Evolutionary conservation across 305 asterid species (phyloP), one percentile per base, ranked within the genome.

Genomic region (Fraxinus ornus): DNA sequence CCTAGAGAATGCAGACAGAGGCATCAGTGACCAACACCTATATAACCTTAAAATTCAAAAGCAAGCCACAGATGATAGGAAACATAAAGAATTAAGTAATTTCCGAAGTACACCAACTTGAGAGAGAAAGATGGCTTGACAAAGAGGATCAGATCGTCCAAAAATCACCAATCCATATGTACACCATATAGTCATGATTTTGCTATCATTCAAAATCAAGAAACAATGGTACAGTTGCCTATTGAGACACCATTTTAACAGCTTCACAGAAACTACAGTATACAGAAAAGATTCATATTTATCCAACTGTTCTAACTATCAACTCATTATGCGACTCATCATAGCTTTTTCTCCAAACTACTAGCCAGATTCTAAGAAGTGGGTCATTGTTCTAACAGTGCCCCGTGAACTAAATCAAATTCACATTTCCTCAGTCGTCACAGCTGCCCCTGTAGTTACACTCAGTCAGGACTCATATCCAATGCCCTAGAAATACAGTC

Each of bases 1-100:
- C 88, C 99, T 96, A 81, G 84, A 8, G 79, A 71, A 30, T 19
- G 12, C 3, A 60, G 71, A 21, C 71, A 60, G 71, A 19, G 28
- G 24, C 71, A 60, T 60, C 30, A 60, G 28, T 19, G 10, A 60
- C 71, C 71, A 5, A 19, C 47, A 39, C 47, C 12, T 8, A 39
- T 8, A 2, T 24, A 7, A 24, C 71, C 9, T 21, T 60, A 60
- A 57, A 60, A 60, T 22, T 60, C 30, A 15, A 49, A 60, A 60
- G 26, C 28, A 21, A 60, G 6, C 71, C 71, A 60, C 1, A 7
- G 71, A 44, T 44, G 15, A 44, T 4, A 44, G 3, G 52, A 60
- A 19, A 15, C 32, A 22, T 60, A 60, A 7, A 60, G 30, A 60
- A 21, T 60, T 21, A 60, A 21, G 71, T 60, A 60, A 60, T 60